A percentile compares a stretch with the other conserved stretches of the same genome.
Evolutionary conservation across 106 monocot genomes (phyloP).

Genomic region (Allium sativum): DNA sequence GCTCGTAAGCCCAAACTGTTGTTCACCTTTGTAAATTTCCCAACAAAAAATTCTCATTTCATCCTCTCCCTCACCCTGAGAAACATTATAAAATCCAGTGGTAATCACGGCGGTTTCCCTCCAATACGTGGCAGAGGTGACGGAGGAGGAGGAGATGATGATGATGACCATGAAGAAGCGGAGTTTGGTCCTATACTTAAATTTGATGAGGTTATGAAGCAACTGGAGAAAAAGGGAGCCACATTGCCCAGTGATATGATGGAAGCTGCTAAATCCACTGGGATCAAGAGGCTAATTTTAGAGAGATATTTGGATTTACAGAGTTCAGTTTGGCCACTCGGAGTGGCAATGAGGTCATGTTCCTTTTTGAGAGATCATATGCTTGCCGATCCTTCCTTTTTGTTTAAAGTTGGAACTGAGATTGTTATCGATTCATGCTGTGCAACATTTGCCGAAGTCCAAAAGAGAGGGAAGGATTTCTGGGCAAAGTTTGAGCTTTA

Average conservation of each 20-base stretch:
- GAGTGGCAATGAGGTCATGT: slow-evolving; percentile 29
- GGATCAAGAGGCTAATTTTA: slow-evolving; percentile 34
- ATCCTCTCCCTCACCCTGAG: neutral
- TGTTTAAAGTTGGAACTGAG: slow-evolving; percentile 85
- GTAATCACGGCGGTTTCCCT: slow-evolving; percentile 1
- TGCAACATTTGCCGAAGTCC: slow-evolving; percentile 80
- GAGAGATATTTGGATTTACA: slow-evolving; percentile 51
- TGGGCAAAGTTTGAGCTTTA: slow-evolving; percentile 90
- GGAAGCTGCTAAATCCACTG: slow-evolving; percentile 40
- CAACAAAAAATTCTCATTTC: neutral
- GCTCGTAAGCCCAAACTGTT: neutral
- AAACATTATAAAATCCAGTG: neutral
- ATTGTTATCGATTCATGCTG: slow-evolving; percentile 67
- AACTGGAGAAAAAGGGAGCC: slow-evolving; percentile 31
- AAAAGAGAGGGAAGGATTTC: slow-evolving; percentile 84
- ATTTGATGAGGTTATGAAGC: slow-evolving; percentile 55
- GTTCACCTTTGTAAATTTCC: neutral
- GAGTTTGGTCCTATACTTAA: slow-evolving; percentile 65
- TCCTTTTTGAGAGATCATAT: slow-evolving; percentile 62
- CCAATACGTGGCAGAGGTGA: slow-evolving; percentile 18
- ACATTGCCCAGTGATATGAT: slow-evolving; percentile 62
- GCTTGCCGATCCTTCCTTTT: slow-evolving; percentile 74
- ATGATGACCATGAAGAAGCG: slow-evolving; percentile 25
- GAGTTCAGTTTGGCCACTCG: slow-evolving; percentile 56
- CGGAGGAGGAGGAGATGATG: slow-evolving; percentile 24